Evolutionary conservation across 208 protist genomes (phyloP), one percentile per base, ranked within the genome.

Genomic region (Acanthamoeba healyi): DNA sequence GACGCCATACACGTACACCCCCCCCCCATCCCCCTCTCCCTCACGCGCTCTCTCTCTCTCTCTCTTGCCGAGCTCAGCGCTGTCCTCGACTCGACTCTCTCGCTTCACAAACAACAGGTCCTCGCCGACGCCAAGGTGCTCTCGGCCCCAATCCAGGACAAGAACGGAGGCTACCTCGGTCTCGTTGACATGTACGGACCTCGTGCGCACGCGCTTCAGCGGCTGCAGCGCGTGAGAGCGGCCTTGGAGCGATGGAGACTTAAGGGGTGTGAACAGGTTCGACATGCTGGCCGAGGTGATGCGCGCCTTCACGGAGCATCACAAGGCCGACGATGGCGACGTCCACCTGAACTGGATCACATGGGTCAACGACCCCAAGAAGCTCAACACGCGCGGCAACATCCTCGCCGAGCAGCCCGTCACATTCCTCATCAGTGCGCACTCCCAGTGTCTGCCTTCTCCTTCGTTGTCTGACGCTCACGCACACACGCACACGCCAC

Each of bases 221-320:
- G n/a, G n/a, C n/a, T n/a, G n/a, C n/a, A n/a, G n/a, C n/a, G n/a
- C n/a, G n/a, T n/a, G n/a, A n/a, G n/a, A n/a, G n/a, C n/a, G n/a
- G n/a, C n/a, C n/a, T n/a, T 49, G 44, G 44, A 49, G 44, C 44
- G 44, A 49, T n/a, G n/a, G n/a, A n/a, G n/a, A n/a, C n/a, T n/a
- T n/a, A n/a, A n/a, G n/a, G n/a, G n/a, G n/a, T 12, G 46, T 24
- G 15, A 1, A 19, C 10, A 86, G 77, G 77, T 86, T 86, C 32
- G 77, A 86, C 77, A 40, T 86, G 22, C 77, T 86, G 77, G 77
- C 46, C 38, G 77, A 86, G 44, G 24, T 86, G 19, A 86, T 86
- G 17, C 77, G 46, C 7, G 77, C 77, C 9, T 86, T 86, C 77
- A 86, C 77, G n/a, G 44, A 86, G 29, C 77, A 86, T 1, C 77